Evolutionary conservation across 2,329 filamentous ascomycete species (phyloP).

Genomic region (Colletotrichum sp.): DNA sequence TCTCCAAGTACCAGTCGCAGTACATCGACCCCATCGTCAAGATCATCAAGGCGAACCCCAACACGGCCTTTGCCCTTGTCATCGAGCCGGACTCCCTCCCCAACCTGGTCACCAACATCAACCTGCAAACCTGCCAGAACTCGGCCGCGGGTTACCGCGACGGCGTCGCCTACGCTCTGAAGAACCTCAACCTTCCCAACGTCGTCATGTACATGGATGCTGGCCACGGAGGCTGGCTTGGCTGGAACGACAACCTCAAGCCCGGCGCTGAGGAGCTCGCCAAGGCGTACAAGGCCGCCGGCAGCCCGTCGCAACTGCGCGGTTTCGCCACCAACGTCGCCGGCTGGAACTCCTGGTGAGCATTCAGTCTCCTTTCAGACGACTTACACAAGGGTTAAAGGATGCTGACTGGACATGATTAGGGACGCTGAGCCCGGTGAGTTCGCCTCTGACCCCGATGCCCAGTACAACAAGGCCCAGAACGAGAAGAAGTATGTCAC

Average conservation of each 20-base stretch:
- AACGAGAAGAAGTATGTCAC: constrained; percentile 48
- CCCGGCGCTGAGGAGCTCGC: constrained; percentile 42
- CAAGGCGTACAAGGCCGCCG: constrained; percentile 40
- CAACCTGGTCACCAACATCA: constrained; percentile 66
- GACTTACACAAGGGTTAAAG: background rate
- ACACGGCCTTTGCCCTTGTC: constrained; percentile 46
- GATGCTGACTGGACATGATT: background rate
- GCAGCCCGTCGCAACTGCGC: constrained; percentile 41
- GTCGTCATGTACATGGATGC: constrained; percentile 69
- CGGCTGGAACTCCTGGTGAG: constrained; percentile 43
- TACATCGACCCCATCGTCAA: constrained; percentile 53
- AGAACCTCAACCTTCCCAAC: constrained; percentile 62
- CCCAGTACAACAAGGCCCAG: constrained; percentile 45
- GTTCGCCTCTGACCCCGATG: constrained; percentile 45
- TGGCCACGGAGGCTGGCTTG: constrained; percentile 69
- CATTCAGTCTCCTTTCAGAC: background rate
- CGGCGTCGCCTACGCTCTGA: constrained; percentile 60
- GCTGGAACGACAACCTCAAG: constrained; percentile 63
- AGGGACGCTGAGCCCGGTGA: constrained; percentile 38
- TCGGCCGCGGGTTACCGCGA: constrained; percentile 60
- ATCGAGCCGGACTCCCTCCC: constrained; percentile 68
- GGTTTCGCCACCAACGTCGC: constrained; percentile 44
- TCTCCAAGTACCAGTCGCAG: constrained; percentile 45
- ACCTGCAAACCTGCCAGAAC: constrained; percentile 57
- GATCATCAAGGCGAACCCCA: constrained; percentile 57